Conservation (phyloP, 139 green algal genomes). For the Coccomyxa sp. region DNA sequence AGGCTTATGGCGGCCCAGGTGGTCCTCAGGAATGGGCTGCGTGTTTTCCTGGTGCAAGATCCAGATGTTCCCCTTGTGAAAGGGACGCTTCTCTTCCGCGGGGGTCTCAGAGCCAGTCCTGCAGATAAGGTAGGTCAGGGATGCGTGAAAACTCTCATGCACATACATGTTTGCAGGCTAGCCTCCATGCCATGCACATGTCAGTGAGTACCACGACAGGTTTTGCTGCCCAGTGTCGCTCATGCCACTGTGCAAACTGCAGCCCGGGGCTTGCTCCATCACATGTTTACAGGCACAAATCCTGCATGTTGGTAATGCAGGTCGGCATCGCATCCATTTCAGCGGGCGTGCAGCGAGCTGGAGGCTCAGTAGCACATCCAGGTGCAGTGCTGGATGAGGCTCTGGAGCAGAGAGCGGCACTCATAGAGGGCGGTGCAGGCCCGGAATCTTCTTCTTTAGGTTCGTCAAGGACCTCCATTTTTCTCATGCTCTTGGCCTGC, state of each 20-base stretch:
- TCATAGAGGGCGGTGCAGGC: constrained; percentile 53
- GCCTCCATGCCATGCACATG: no score
- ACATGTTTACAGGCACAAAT: neutral
- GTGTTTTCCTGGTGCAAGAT: constrained; percentile 68
- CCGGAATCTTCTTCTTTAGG: constrained; percentile 40
- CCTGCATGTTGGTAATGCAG: constrained; percentile 20
- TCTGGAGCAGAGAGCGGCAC: constrained; percentile 57
- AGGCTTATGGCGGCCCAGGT: constrained; percentile 8
- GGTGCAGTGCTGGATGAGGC: constrained; percentile 37
- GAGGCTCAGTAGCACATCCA: constrained; percentile 49
- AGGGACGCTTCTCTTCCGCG: constrained; percentile 57
- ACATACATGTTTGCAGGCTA: no score
- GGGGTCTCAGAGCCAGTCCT: constrained; percentile 53
- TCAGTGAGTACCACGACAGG: no score
- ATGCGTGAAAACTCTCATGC: no score
- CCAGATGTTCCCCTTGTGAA: constrained; percentile 64
- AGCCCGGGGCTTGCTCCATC: neutral
- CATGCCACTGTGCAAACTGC: neutral
- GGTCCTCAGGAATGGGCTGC: constrained; percentile 57
- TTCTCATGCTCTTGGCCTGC: neutral
- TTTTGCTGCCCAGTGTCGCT: no score
- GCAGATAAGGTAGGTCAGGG: constrained; percentile 41
- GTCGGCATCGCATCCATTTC: constrained; percentile 43
- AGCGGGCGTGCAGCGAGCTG: constrained; percentile 50
- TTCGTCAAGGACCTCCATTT: neutral